phyloP scores from a whole-genome alignment of 148 eudicot species.

The Rhododendron mucronatum region DNA sequence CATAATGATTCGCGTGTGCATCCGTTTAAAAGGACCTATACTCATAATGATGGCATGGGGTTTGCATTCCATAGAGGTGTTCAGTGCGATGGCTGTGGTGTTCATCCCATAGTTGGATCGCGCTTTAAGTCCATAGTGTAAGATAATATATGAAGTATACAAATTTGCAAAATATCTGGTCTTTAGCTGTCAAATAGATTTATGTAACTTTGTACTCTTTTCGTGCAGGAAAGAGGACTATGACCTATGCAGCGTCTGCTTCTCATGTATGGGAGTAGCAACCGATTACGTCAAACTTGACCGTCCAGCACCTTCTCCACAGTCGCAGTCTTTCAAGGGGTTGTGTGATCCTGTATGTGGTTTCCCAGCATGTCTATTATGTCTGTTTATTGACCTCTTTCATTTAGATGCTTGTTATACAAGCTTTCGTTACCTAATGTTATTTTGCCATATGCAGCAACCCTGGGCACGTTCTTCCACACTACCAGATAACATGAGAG shows the following conservation, averaged over 20 bases:
- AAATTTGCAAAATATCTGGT: background rate
- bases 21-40: conserved; percentile 21
- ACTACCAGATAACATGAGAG: conserved; percentile 11
- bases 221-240: conserved; percentile 57
- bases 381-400: background rate
- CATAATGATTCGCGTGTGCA: conserved; percentile 10
- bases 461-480: background rate
- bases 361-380: background rate
- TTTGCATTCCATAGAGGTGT: conserved; percentile 65
- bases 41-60: conserved; percentile 22
- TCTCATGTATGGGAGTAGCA: conserved; percentile 41
- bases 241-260: conserved; percentile 74
- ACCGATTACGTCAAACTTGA: conserved; percentile 60
- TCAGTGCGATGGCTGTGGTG: conserved; percentile 81
- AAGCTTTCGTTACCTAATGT: background rate
- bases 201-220: background rate
- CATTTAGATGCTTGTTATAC: background rate
- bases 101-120: conserved; percentile 75
- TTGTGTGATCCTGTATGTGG: conserved; percentile 29
- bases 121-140: conserved; percentile 88
- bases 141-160: conserved; percentile 16
- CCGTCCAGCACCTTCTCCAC: conserved; percentile 28
- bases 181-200: background rate
- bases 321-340: conserved; percentile 15
- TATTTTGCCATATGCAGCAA: conserved; percentile 7